Conservation (phyloP, 1,139 yeast genomes). For the Pichia sp. region DNA sequence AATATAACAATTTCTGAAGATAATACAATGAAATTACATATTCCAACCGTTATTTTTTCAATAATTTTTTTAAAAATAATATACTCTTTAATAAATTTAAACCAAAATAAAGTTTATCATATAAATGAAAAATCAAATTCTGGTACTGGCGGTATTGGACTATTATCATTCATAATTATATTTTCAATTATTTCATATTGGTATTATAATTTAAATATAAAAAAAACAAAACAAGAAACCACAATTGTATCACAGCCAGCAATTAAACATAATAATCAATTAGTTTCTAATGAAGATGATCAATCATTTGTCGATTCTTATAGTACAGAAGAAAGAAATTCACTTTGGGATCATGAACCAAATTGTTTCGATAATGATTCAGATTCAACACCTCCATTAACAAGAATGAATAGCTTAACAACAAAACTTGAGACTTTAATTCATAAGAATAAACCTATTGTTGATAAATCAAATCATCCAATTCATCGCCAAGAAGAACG, state of each 20-base stretch:
- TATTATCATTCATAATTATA: too few relatives aligned
- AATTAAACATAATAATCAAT: background rate
- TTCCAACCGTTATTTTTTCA: conserved; percentile 21
- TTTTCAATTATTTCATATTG: conserved; percentile 4
- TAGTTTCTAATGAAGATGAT: background rate
- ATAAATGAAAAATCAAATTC: background rate
- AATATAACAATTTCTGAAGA: conserved; percentile 20
- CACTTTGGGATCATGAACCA: background rate
- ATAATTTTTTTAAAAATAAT: conserved; percentile 8
- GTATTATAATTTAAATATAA: background rate
- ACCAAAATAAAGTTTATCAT: background rate
- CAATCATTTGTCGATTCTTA: background rate
- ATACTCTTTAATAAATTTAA: conserved; percentile 1
- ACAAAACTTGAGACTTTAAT: conserved; percentile 8
- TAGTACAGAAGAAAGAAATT: background rate
- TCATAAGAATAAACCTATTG: conserved; percentile 1
- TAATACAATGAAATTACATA: conserved; percentile 21
- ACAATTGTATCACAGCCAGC: background rate
- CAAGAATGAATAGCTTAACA: conserved; percentile 1
- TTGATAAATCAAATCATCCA: conserved; percentile 1
- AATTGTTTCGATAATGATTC: background rate
- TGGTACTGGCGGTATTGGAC: background rate
- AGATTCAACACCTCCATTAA: conserved; percentile 2
- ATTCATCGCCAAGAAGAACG: conserved; percentile 11
- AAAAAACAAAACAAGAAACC: background rate